These are phyloP conservation scores for Lachancea lanzarotensis DNA, from an alignment of 805 yeast species.

Conservation along the genomic window DNA sequence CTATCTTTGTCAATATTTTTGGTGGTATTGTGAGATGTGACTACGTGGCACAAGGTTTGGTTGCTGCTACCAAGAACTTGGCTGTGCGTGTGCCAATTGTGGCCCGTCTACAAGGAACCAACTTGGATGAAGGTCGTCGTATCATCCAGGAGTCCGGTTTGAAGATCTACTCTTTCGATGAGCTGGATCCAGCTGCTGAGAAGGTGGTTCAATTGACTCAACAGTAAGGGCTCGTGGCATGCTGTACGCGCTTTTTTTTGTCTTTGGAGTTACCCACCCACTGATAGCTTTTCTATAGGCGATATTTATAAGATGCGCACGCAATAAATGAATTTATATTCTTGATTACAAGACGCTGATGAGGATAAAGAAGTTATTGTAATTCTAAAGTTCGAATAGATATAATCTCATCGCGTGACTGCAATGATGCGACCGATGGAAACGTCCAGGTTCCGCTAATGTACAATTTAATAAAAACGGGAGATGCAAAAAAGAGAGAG, in stretches of 20 bases:
- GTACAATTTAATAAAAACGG: not conserved
- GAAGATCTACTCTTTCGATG: slow-evolving; percentile 85
- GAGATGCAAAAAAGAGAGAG: too few species aligned
- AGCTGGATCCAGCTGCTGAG: slow-evolving; percentile 95
- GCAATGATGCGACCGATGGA: too few species aligned
- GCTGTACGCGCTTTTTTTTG: not conserved
- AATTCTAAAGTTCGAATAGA: too few species aligned
- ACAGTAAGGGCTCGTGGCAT: not conserved
- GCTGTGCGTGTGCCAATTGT: slow-evolving; percentile 89
- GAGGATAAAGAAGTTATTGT: too few species aligned
- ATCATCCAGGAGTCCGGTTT: slow-evolving; percentile 84
- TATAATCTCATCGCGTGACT: too few species aligned
- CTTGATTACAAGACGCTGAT: too few species aligned
- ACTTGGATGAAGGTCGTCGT: slow-evolving; percentile 80
- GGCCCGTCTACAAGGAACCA: slow-evolving; percentile 98
- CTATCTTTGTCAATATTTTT: slow-evolving; percentile 95
- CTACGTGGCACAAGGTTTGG: slow-evolving; percentile 95
- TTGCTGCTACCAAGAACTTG: slow-evolving; percentile 89
- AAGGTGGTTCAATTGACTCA: slow-evolving; percentile 75
- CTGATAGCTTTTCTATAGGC: not conserved
- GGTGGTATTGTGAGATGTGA: slow-evolving; percentile 99
- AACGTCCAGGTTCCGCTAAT: not conserved
- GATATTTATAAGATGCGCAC: not conserved
- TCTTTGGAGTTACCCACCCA: not conserved
- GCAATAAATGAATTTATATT: not conserved